These are phyloP conservation scores for Trifolium repens DNA, from an alignment of 306 rosid genomes.

Conservation along the genomic window DNA sequence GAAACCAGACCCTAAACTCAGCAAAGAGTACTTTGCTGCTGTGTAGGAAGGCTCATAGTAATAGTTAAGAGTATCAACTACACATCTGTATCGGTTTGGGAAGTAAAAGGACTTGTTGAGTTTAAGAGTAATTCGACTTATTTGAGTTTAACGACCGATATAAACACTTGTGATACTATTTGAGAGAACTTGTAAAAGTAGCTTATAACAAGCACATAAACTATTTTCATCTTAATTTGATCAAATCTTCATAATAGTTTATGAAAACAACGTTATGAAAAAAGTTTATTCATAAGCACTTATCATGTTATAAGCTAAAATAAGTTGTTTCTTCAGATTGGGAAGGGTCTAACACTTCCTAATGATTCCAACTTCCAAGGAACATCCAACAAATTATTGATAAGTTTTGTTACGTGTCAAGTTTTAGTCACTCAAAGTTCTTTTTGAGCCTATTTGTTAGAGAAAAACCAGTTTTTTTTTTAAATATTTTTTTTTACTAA, in stretches of 20 bases:
- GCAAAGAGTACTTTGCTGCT: constrained; percentile 94
- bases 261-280: too few species aligned
- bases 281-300: too few species aligned
- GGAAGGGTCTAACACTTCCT: neutral
- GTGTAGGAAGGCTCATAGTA: constrained; percentile 47
- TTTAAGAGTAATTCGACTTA: too few species aligned
- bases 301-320: too few species aligned
- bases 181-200: too few species aligned
- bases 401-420: neutral
- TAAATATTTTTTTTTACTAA: neutral
- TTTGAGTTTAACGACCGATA: too few species aligned
- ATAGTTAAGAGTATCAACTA: constrained; percentile 31
- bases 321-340: too few species aligned
- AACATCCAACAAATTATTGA: neutral
- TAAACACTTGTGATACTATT: too few species aligned
- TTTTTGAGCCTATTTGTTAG: neutral
- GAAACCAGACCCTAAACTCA: constrained; percentile 98
- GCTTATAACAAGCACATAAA: too few species aligned
- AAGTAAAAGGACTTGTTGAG: constrained; percentile 53
- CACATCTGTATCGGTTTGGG: constrained; percentile 46
- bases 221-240: too few species aligned
- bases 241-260: too few species aligned
- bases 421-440: neutral
- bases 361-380: neutral
- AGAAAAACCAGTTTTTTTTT: neutral